phyloP scores from a whole-genome alignment of 176 grass and related monocot species.

The Ampelocalamus luodianensis region DNA sequence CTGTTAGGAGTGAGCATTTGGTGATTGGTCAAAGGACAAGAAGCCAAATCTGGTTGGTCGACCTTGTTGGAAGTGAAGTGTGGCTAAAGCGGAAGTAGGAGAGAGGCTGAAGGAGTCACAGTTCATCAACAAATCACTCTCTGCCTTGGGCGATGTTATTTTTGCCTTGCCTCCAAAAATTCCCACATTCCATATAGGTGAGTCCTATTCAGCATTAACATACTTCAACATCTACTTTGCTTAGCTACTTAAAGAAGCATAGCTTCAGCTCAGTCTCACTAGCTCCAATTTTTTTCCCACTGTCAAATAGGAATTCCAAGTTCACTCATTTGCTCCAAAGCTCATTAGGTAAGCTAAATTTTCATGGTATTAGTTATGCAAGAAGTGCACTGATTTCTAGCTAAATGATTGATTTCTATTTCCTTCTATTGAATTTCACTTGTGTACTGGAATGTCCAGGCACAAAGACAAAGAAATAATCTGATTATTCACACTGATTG shows the following conservation, averaged over 20 bases:
- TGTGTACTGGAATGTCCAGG: too few species aligned
- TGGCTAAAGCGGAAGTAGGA: conserved; percentile 78
- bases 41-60: conserved; percentile 91
- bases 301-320: too few species aligned
- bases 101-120: conserved; percentile 88
- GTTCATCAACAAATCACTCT: conserved; percentile 93
- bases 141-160: conserved; percentile 93
- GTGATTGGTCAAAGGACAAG: conserved; percentile 62
- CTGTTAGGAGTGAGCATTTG: conserved; percentile 68
- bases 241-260: conserved; percentile 31
- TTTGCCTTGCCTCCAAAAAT: conserved; percentile 85
- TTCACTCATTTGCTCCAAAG: too few species aligned
- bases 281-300: background rate
- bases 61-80: conserved; percentile 94
- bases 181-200: conserved; percentile 91
- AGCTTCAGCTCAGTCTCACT: conserved; percentile 20
- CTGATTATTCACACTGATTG: too few species aligned
- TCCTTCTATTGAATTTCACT: too few species aligned
- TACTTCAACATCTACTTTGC: conserved; percentile 10
- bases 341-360: too few species aligned
- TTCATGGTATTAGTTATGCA: too few species aligned
- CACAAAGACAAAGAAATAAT: too few species aligned
- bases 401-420: too few species aligned
- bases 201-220: conserved; percentile 33
- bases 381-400: too few species aligned